Percentiles rank a stretch among this genome's conserved stretches.
Evolutionary conservation across 129 eudicot species (phyloP).

Genomic region (Ambrosia trifida): DNA sequence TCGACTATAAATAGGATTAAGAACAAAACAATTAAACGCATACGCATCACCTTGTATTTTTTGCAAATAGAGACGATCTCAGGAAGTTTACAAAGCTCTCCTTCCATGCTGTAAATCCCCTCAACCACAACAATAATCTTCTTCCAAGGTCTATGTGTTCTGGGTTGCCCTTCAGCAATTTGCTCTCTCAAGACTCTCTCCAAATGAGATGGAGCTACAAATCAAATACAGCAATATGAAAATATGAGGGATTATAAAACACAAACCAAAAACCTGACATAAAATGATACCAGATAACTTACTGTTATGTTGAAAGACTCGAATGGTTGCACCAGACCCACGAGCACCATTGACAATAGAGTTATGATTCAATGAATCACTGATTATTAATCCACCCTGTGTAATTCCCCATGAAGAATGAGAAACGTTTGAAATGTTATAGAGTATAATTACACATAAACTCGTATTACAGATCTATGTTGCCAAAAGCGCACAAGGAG

Average conservation of each 20-base stretch:
- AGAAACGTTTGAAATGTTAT: slow-evolving; percentile 3
- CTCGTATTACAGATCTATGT: neutral
- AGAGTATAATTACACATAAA: neutral
- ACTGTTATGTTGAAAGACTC: slow-evolving; percentile 95
- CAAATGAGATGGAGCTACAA: slow-evolving; percentile 79
- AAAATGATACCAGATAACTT: slow-evolving; percentile 30
- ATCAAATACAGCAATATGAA: neutral
- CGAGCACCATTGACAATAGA: slow-evolving; percentile 98
- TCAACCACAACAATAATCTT: slow-evolving; percentile 88
- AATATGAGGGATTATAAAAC: neutral
- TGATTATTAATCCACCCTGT: slow-evolving; percentile 92
- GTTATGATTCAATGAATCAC: slow-evolving; percentile 93
- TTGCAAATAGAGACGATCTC: slow-evolving; percentile 89
- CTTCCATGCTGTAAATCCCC: slow-evolving; percentile 99
- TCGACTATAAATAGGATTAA: neutral
- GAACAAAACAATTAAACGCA: neutral
- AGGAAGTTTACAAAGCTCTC: slow-evolving; percentile 95
- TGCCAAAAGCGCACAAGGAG: too few species aligned
- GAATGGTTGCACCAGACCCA: slow-evolving; percentile 85
- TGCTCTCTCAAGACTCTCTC: slow-evolving; percentile 88
- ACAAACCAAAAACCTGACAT: slow-evolving; percentile 1
- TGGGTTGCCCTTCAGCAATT: slow-evolving; percentile 95
- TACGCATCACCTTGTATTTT: slow-evolving; percentile 78
- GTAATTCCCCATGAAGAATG: neutral
- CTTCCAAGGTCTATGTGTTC: slow-evolving; percentile 99